phyloP scores from a whole-genome alignment of 2,329 filamentous ascomycete species.

The Pseudonectria foliicola region DNA sequence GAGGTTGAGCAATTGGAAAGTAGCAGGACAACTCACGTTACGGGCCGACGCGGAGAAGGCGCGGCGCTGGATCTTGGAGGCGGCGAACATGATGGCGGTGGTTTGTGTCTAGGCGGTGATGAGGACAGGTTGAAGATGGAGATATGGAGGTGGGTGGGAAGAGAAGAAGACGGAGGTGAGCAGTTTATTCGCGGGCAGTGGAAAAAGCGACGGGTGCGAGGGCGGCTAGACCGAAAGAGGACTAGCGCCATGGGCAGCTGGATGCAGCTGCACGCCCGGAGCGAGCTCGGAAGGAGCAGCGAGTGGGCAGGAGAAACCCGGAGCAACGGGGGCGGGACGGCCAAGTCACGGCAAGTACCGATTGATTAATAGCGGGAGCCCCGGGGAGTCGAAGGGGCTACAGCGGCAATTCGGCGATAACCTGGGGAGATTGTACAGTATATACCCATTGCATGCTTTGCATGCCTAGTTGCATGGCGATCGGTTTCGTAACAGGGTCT shows the following conservation, averaged over 20 bases:
- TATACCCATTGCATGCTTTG: no score
- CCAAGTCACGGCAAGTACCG: slow-evolving; percentile 1
- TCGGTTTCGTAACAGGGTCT: no score
- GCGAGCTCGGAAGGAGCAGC: slow-evolving; percentile 20
- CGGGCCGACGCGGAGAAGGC: slow-evolving; percentile 75
- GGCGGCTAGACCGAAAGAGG: slow-evolving; percentile 2
- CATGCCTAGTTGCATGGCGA: no score
- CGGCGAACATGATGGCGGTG: slow-evolving; percentile 61
- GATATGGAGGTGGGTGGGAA: slow-evolving; percentile 15
- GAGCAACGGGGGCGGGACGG: slow-evolving; percentile 6
- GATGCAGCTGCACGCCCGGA: slow-evolving; percentile 10
- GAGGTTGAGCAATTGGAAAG: no score
- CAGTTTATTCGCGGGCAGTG: slow-evolving; percentile 19
- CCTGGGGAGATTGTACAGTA: no score
- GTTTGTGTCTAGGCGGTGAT: slow-evolving; percentile 11
- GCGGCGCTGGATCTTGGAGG: slow-evolving; percentile 63
- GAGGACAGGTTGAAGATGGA: slow-evolving; percentile 12
- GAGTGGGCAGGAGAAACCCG: slow-evolving; percentile 15
- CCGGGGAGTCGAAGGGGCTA: background rate
- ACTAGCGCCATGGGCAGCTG: background rate
- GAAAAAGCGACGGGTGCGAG: slow-evolving; percentile 8
- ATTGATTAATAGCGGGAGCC: slow-evolving; percentile 5
- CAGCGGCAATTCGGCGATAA: no score
- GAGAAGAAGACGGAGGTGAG: slow-evolving; percentile 8
- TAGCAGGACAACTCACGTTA: slow-evolving; percentile 49